Evolutionary conservation across 2,329 filamentous ascomycete species (phyloP), one percentile per base, ranked within the genome.

Genomic region (Verticillium longisporum): DNA sequence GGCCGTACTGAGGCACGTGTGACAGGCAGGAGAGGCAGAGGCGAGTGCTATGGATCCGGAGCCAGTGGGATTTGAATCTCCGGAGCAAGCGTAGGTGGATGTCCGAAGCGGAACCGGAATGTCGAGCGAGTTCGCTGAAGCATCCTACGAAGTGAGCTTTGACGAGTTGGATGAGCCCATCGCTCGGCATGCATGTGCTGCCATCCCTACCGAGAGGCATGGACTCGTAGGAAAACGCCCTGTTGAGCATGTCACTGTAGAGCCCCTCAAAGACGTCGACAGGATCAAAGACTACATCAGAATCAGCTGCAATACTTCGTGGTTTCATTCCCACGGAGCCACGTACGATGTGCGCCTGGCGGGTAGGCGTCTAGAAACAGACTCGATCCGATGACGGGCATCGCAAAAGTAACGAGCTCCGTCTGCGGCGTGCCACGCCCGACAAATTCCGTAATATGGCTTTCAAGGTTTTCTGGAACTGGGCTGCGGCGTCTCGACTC

Each of bases 381-480:
- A n/a, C 61, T 62, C 11, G 55, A 62, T 7, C 55, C n/a, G 10
- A 62, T 56, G 11, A 62, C 14, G 7, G 36, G 55, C n/a, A 57
- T 10, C 11, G 55, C n/a, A 15, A 62, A 62, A 21, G 26, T 21
- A 1, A 57, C 55, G 10, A 62, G 7, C 10, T 38, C n/a, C 10
- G 56, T 6, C 9, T 50, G 4, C 5, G 41, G 60, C 32, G 55
- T 11, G 26, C 7, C 50, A 4, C 53, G 15, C 5, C 18, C 26
- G 2, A 60, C 6, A 32, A 62, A 62, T 1, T 32, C 1, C 9
- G 10, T 11, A 2, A 62, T 33, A 34, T 62, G 14, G 14, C 33
- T 32, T 38, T 31, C 5, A 14, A 62, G 14, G 55, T 62, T 26
- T 5, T 10, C 11, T 0, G 31, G 45, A 10, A 62, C 58, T 31